Base-by-base conservation (phyloP, 495 filamentous ascomycete genomes). In the Wilcoxina mikolae region DNA sequence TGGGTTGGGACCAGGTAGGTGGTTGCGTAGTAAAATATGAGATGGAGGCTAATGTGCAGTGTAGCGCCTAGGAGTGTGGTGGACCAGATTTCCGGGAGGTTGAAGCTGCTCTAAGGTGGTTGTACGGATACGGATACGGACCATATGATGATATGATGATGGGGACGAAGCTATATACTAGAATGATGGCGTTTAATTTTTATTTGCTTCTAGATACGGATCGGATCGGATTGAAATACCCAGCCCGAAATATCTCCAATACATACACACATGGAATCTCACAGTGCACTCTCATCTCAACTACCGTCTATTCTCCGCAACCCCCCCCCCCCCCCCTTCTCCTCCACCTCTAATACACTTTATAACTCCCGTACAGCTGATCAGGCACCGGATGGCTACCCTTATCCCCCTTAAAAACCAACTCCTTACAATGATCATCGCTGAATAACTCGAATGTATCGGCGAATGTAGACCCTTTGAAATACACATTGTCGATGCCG, bases 1-100 rank as follows among this genome's bases (percentile, higher is more conserved):
- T 35, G 91, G 93, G 3, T 75, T 98, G 56, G 85, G 85, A 0
- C 80, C 94, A 33, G 62, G 61, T 65, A 33, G 53, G 46, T 47
- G 23, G 28, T 33, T 56, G 24, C 20, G 49, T 20, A 46, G 26
- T 23, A 3, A 20, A 3, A 4, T n/a, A 22, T 7, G 24, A 31
- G 39, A 27, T 11, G 26, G 15, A 38, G 22, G 20, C 4, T 29
- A 22, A n/a, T n/a, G 25, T n/a, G 4, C 17, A 22, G 27, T 23
- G 24, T 29, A 65, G 91, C 82, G 4, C 93, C 90, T 18, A 89
- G 85, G 75, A 84, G 82, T 59, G 70, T 89, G 47, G 78, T 98
- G 17, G 84, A 98, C 70, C 66, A 78, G 58, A 84, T 98, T 47
- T 94, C 91, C 3, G 87, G 91, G 3, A 73, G 79, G 55, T 71